These are phyloP conservation scores for Phytopythium oedochilum DNA, from an alignment of 352 stramenopile genomes.

Conservation along the genomic window DNA sequence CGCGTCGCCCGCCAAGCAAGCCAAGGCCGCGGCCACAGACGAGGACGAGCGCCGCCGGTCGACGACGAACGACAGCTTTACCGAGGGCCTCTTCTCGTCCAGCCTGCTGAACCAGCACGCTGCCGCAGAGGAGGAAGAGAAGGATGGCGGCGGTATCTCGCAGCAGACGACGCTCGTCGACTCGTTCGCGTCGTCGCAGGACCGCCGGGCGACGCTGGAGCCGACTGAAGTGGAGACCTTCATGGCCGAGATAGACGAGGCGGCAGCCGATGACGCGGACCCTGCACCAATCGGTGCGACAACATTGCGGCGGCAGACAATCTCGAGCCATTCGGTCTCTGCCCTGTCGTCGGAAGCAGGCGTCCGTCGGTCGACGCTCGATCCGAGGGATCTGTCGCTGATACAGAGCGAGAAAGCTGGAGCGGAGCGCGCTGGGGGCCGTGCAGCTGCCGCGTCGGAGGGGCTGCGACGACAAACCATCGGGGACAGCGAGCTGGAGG, in stretches of 20 bases:
- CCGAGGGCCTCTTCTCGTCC: slow-evolving; percentile 40
- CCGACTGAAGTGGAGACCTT: slow-evolving; percentile 36
- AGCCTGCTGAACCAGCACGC: slow-evolving; percentile 30
- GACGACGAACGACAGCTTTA: slow-evolving; percentile 38
- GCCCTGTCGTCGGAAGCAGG: slow-evolving; percentile 2
- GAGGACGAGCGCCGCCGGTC: slow-evolving; percentile 5
- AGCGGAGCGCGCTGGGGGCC: neutral
- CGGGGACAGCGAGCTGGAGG: slow-evolving; percentile 38
- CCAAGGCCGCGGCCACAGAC: neutral
- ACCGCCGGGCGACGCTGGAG: slow-evolving; percentile 47
- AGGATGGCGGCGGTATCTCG: slow-evolving; percentile 4
- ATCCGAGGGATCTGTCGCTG: slow-evolving; percentile 37
- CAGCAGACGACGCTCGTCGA: slow-evolving; percentile 5
- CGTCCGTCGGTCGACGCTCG: slow-evolving; percentile 37
- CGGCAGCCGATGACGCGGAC: slow-evolving; percentile 1
- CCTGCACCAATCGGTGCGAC: slow-evolving; percentile 1
- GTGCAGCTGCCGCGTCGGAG: slow-evolving; percentile 1
- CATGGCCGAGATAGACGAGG: slow-evolving; percentile 26
- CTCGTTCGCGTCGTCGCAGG: slow-evolving; percentile 2
- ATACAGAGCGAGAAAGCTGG: slow-evolving; percentile 7
- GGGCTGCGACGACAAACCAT: slow-evolving; percentile 53
- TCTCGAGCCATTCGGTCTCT: neutral
- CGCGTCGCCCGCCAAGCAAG: neutral
- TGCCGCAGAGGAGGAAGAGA: slow-evolving; percentile 12
- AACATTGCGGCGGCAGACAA: neutral